Evolutionary conservation across 2,329 filamentous ascomycete species (phyloP), one percentile per base, ranked within the genome.

Genomic region (Capronia americana): DNA sequence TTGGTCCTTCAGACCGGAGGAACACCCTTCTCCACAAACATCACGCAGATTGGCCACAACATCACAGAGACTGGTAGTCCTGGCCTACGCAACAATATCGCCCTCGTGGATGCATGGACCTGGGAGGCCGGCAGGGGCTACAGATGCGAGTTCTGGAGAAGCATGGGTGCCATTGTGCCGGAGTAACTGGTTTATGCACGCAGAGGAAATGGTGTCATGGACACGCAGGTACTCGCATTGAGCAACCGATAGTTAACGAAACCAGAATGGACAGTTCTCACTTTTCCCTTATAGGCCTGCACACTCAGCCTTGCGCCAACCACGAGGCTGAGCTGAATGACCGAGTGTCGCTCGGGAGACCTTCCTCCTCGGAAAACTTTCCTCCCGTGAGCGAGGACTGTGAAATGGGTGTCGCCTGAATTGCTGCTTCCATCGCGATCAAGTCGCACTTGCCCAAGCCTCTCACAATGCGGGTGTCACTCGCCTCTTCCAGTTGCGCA

Each of bases 111-210:
- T 71, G 82, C 78, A 1, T 79, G 76, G 65, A 74, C 73, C 3
- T 85, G 83, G 83, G 83, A 85, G 64, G 82, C 77, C 1, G 81
- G 80, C 0, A 74, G 83, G n/a, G 83, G 83, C 0, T 67, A 69
- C 34, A 74, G 83, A 58, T 85, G 83, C 69, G 78, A 80, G 24
- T 80, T 84, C 55, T 84, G 82, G 83, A 72, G 74, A 48, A 70
- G 70, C 32, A 63, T 72, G 59, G 71, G 59, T 1, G 54, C 63
- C 6, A 67, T 68, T 26, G 68, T 72, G 12, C 71, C 71, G 11
- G 68, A 67, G 54, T 70, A 38, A 44, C 14, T 3, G 38, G 17
- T 44, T 7, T 17, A n/a, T 8, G 17, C 38, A n/a, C 38, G 17
- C 7, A 17, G 38, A 44, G 38, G 38, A 12, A 17, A 17, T 7